Conservation (phyloP, 2,329 filamentous ascomycete genomes). For the Mariannaea elegans region DNA sequence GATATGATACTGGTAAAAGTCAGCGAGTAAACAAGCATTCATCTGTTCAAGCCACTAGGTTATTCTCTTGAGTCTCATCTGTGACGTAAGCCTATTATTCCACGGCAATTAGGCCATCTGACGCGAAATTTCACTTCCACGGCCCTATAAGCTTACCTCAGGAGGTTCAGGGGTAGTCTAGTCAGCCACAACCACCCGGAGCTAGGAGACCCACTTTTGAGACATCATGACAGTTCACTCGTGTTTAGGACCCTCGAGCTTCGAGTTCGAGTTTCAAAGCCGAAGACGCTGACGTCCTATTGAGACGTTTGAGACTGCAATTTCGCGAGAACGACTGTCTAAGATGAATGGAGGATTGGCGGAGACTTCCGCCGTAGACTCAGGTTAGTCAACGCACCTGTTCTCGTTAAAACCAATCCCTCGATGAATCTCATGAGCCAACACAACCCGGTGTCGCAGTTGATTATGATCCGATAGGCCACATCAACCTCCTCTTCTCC, state of each 20-base stretch:
- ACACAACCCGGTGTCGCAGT: slow-evolving; percentile 45
- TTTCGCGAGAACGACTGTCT: neutral
- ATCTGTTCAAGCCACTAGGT: neutral
- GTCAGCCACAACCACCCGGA: slow-evolving; percentile 27
- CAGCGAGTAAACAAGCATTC: slow-evolving; percentile 15
- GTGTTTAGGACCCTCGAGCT: slow-evolving; percentile 2
- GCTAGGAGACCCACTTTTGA: slow-evolving; percentile 34
- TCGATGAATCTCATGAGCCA: slow-evolving; percentile 32
- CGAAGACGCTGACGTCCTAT: neutral
- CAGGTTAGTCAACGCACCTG: slow-evolving; percentile 47
- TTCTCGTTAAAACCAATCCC: slow-evolving; percentile 10
- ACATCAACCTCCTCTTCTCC: slow-evolving; percentile 93
- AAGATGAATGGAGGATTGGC: slow-evolving; percentile 53
- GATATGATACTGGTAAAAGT: slow-evolving; percentile 19
- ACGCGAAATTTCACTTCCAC: no score
- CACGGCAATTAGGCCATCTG: no score
- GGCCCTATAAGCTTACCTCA: no score
- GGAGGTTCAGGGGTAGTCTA: no score
- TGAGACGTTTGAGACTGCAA: slow-evolving; percentile 10
- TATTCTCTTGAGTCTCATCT: no score
- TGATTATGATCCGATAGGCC: slow-evolving; percentile 91
- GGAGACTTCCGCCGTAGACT: slow-evolving; percentile 53
- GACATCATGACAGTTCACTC: slow-evolving; percentile 38
- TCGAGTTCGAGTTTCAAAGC: neutral
- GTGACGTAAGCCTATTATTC: no score